These are phyloP conservation scores for Hamigera avellanea DNA, from an alignment of 495 filamentous ascomycete species.

Conservation along the genomic window DNA sequence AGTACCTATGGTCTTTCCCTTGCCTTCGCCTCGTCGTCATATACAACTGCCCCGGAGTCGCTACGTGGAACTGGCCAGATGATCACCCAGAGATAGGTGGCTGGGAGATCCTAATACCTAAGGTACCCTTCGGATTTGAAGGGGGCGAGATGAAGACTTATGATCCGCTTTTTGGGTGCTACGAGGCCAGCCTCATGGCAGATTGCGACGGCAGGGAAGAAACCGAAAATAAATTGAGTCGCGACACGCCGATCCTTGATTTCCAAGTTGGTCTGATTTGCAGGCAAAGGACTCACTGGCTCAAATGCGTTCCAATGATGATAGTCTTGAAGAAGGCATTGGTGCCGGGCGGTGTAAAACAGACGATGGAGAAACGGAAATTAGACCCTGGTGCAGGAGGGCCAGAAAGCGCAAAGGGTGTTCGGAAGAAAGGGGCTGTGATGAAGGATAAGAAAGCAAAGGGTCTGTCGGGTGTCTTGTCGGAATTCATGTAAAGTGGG, in stretches of 20 bases:
- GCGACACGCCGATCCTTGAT: slow-evolving; percentile 10
- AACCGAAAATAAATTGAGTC: not conserved
- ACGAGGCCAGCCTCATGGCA: slow-evolving; percentile 3
- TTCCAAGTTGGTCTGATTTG: slow-evolving; percentile 10
- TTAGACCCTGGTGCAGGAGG: not conserved
- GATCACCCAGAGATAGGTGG: not conserved
- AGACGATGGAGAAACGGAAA: not conserved
- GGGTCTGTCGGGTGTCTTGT: slow-evolving; percentile 13
- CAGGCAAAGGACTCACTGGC: not conserved
- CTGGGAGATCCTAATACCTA: too few relatives aligned
- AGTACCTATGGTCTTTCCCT: slow-evolving; percentile 18
- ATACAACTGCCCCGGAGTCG: slow-evolving; percentile 12
- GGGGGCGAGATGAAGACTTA: too few relatives aligned
- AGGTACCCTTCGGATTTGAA: not conserved
- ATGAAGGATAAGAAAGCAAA: slow-evolving; percentile 14
- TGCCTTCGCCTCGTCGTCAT: slow-evolving; percentile 17
- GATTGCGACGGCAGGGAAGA: not conserved
- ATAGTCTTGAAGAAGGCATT: slow-evolving; percentile 5
- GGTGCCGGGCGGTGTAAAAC: not conserved
- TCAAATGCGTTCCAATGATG: not conserved
- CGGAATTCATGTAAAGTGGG: slow-evolving; percentile 11
- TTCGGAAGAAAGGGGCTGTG: slow-evolving; percentile 7
- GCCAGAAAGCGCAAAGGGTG: not conserved
- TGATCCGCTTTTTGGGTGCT: slow-evolving; percentile 8
- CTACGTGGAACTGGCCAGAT: not conserved